Percentiles rank a stretch among this genome's conserved stretches.
Conservation (phyloP, 257 asterid species). For the Thymus quinquecostatus region DNA sequence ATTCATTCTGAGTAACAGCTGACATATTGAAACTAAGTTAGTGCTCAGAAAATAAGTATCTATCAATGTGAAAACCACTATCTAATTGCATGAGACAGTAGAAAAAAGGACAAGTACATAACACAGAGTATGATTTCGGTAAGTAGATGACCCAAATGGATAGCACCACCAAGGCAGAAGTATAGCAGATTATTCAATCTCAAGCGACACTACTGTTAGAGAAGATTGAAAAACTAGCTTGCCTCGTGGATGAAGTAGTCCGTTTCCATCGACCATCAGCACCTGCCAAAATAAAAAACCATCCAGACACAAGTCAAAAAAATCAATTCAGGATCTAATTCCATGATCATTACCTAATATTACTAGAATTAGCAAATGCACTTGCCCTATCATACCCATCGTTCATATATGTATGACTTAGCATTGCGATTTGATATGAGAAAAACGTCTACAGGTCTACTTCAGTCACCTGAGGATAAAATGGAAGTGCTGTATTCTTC, state of each 20-base stretch:
- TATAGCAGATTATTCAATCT: constrained; percentile 18
- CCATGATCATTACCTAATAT: not conserved
- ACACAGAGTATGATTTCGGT: no score
- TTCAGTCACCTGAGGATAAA: constrained; percentile 73
- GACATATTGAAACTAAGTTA: no score
- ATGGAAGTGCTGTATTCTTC: constrained; percentile 53
- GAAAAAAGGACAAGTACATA: constrained; percentile 7
- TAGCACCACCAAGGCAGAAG: not conserved
- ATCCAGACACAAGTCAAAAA: not conserved
- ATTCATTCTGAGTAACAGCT: not conserved
- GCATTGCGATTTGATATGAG: not conserved
- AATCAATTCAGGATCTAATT: not conserved
- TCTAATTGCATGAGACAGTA: not conserved
- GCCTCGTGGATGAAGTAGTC: constrained; percentile 97
- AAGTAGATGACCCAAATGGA: not conserved
- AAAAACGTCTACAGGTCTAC: not conserved
- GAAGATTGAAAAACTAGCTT: constrained; percentile 39
- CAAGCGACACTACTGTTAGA: constrained; percentile 5
- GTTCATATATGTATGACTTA: not conserved
- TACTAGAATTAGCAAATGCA: not conserved
- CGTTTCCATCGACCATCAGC: constrained; percentile 94
- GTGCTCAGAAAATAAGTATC: not conserved
- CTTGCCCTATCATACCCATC: not conserved
- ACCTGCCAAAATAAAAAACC: constrained; percentile 48
- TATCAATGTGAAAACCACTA: not conserved